Conservation (phyloP, 2,329 filamentous ascomycete genomes). For the Aspergillus flavus region DNA sequence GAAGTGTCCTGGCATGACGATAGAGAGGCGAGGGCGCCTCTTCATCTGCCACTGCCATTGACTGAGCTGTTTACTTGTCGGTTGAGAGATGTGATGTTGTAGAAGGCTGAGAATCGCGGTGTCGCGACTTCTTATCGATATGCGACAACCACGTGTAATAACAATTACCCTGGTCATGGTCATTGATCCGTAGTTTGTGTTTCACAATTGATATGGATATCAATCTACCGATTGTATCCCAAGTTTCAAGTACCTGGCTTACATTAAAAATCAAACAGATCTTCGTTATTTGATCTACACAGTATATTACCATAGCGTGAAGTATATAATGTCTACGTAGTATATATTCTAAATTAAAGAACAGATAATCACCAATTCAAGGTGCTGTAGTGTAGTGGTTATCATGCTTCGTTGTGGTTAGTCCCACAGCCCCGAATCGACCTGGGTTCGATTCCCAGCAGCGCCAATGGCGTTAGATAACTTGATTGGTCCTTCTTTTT, state of each 20-base stretch:
- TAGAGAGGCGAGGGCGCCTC: constrained; percentile 41
- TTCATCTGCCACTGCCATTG: constrained; percentile 24
- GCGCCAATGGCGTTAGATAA: constrained; percentile 20
- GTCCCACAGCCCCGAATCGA: no score
- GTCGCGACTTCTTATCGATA: not conserved
- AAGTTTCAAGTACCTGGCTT: not conserved
- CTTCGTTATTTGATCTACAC: not conserved
- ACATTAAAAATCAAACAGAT: not conserved
- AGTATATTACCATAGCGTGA: not conserved
- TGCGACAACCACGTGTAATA: not conserved
- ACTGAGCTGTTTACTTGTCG: not conserved
- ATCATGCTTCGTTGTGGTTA: constrained; percentile 20
- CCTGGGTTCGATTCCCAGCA: constrained; percentile 29
- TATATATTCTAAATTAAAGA: not conserved
- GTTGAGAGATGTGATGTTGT: not conserved
- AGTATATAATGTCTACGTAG: rapidly evolving
- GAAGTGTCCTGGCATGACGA: constrained; percentile 58
- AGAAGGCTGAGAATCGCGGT: not conserved
- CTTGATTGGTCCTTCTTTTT: constrained; percentile 16
- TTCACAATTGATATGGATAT: not conserved
- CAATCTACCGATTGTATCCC: not conserved
- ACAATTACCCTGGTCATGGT: not conserved
- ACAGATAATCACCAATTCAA: constrained; percentile 14
- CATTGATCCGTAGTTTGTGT: not conserved
- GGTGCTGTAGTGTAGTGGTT: constrained; percentile 30